Base-by-base conservation (phyloP, 2,329 filamentous ascomycete species). In the Colletotrichum nymphaeae region DNA sequence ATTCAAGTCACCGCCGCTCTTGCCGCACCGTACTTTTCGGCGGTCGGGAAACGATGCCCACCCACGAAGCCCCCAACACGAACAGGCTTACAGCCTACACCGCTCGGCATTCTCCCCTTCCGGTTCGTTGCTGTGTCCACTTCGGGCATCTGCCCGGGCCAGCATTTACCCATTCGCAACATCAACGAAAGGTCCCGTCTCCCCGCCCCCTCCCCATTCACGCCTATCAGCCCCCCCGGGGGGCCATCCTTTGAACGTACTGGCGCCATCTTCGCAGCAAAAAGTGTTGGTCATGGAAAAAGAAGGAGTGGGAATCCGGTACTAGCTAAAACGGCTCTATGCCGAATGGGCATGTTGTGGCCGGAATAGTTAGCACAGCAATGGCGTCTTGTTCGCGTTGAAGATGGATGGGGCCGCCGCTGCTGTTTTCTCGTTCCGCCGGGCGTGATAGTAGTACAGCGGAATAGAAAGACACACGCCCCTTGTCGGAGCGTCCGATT, bases 81-180 rank as follows among this genome's bases (percentile, higher is more conserved):
- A 35, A 35, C 32, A 35, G 32, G 32, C 32, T 35, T 35, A 35
- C 32, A 42, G 55, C 49, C 67, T 24, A 58, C 63, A 52, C n/a
- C 49, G 46, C 63, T 67, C 69, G 63, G 69, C 46, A 55, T 71
- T 71, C 56, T 67, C 49, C 28, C 63, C 69, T 62, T 56, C 22
- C 63, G 52, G 2, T 5, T 55, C 11, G 14, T 42, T 24, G 19
- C 22, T 28, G n/a, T 16, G 16, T n/a, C 28, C 22, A 49, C 32
- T 49, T 71, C 69, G 69, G 69, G 56, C 63, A 49, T 71, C 57
- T 71, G 19, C 42, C 42, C 42, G 42, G 42, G 37, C 37, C 37
- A 42, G 14, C 37, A 4, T 42, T 42, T 35, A 35, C 37, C 37
- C 37, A 42, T 19, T 16, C 37, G 37, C 14, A 42, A 42, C 37